phyloP scores from a whole-genome alignment of 768 basidiomycete genomes.

The Kondoa subrosea region DNA sequence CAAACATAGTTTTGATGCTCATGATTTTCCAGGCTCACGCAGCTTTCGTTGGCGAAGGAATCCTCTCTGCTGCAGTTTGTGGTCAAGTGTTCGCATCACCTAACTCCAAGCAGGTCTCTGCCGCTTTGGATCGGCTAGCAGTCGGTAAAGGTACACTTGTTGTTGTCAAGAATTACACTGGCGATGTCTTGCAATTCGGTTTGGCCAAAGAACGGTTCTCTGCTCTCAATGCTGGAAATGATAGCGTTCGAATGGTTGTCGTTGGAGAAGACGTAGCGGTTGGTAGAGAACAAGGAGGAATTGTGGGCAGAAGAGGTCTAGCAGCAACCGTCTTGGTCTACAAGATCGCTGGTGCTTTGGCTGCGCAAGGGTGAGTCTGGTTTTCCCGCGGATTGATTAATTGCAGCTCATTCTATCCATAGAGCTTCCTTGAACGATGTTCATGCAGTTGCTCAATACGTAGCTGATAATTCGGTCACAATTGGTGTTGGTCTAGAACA shows the following conservation, averaged over 20 bases:
- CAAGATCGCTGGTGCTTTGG: constrained; percentile 33
- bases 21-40: constrained; percentile 73
- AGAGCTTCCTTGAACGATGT: constrained; percentile 32
- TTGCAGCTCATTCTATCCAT: constrained; percentile 25
- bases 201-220: constrained; percentile 29
- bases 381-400: neutral
- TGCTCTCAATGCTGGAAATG: constrained; percentile 22
- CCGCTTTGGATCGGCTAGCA: constrained; percentile 8
- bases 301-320: constrained; percentile 36
- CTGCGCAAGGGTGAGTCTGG: neutral
- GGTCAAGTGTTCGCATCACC: constrained; percentile 84
- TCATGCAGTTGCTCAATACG: constrained; percentile 29
- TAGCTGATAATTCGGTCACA: constrained; percentile 30
- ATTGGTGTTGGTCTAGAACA: constrained; percentile 35
- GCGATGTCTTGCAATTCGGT: constrained; percentile 34
- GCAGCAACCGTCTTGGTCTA: constrained; percentile 36
- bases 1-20: neutral
- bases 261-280: constrained; percentile 37
- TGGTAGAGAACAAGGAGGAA: constrained; percentile 31
- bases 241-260: constrained; percentile 18
- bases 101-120: constrained; percentile 55
- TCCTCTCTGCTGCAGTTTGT: constrained; percentile 67
- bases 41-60: constrained; percentile 67
- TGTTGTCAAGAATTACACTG: constrained; percentile 28
- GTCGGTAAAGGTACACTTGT: constrained; percentile 14